These are phyloP conservation scores for Blastomyces emzantsi DNA, from an alignment of 2,329 filamentous ascomycete genomes.

Conservation along the genomic window DNA sequence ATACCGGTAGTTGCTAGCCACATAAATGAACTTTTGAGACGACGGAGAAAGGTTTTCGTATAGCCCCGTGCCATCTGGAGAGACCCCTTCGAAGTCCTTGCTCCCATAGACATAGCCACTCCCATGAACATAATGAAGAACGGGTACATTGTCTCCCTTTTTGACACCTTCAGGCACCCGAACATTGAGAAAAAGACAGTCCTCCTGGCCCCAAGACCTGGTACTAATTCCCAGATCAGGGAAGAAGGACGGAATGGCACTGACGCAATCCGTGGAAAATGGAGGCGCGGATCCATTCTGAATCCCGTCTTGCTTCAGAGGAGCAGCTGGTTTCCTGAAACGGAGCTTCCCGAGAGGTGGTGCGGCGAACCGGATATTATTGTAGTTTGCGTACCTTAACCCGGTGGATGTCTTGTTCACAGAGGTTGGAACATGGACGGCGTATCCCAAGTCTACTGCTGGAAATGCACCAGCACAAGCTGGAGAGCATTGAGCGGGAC, in stretches of 20 bases:
- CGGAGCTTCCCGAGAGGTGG: slow-evolving; percentile 7
- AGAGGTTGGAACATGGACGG: slow-evolving; percentile 6
- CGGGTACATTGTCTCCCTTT: slow-evolving; percentile 9
- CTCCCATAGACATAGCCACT: slow-evolving; percentile 10
- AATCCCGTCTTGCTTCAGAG: slow-evolving; percentile 1
- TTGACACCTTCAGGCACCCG: slow-evolving; percentile 11
- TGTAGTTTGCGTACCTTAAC: slow-evolving; percentile 10
- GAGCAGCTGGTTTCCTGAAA: slow-evolving; percentile 8
- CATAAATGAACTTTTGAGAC: slow-evolving; percentile 11
- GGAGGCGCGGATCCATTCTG: slow-evolving; percentile 8
- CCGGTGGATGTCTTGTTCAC: slow-evolving; percentile 1
- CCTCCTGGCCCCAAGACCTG: slow-evolving; percentile 12
- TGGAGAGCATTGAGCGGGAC: neutral
- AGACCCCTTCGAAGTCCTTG: slow-evolving; percentile 6
- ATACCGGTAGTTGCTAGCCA: slow-evolving; percentile 14
- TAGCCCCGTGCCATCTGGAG: slow-evolving; percentile 7
- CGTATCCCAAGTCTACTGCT: slow-evolving; percentile 7
- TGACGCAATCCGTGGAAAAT: slow-evolving; percentile 8
- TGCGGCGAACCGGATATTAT: slow-evolving; percentile 14
- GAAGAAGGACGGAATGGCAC: slow-evolving; percentile 2
- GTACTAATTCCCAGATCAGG: slow-evolving; percentile 10
- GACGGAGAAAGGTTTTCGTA: slow-evolving; percentile 6
- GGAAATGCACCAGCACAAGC: slow-evolving; percentile 1
- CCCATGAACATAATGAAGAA: slow-evolving; percentile 14
- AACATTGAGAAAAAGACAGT: slow-evolving; percentile 14